Conservation (phyloP, 805 yeast genomes). For the Kodamaea laetipori region DNA sequence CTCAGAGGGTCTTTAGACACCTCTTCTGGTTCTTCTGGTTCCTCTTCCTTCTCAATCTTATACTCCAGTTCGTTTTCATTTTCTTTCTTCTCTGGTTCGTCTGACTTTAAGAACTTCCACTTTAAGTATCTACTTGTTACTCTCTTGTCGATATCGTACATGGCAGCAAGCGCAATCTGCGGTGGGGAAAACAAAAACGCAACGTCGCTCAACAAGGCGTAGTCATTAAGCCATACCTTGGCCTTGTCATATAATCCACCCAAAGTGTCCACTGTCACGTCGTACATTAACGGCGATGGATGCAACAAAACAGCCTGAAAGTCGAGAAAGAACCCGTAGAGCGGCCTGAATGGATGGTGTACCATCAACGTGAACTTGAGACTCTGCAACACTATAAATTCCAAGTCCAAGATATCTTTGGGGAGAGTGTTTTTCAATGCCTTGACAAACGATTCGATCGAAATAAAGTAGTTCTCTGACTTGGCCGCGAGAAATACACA, state of each 20-base stretch:
- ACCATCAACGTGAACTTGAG: constrained; percentile 77
- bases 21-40: constrained; percentile 14
- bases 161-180: constrained; percentile 88
- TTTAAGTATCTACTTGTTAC: constrained; percentile 67
- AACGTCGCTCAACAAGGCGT: constrained; percentile 71
- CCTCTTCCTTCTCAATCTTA: constrained; percentile 16
- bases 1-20: constrained; percentile 18
- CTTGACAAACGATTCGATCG: constrained; percentile 76
- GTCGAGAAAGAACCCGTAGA: constrained; percentile 95
- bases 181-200: constrained; percentile 86
- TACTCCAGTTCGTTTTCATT: constrained; percentile 12
- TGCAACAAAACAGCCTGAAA: constrained; percentile 59
- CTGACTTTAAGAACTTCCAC: constrained; percentile 50
- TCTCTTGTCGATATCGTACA: constrained; percentile 65
- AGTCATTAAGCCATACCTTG: constrained; percentile 61
- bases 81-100: constrained; percentile 15
- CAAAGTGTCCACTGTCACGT: constrained; percentile 51
- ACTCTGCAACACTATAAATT: constrained; percentile 72
- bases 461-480: constrained; percentile 85
- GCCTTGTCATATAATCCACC: constrained; percentile 75
- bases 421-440: constrained; percentile 69
- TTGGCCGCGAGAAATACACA: constrained; percentile 91
- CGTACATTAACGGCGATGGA: constrained; percentile 48
- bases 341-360: constrained; percentile 85
- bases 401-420: constrained; percentile 70